Percentiles rank a stretch among this genome's conserved stretches.
Conservation (phyloP, 2,329 filamentous ascomycete genomes). For the Aspergillus latus region DNA sequence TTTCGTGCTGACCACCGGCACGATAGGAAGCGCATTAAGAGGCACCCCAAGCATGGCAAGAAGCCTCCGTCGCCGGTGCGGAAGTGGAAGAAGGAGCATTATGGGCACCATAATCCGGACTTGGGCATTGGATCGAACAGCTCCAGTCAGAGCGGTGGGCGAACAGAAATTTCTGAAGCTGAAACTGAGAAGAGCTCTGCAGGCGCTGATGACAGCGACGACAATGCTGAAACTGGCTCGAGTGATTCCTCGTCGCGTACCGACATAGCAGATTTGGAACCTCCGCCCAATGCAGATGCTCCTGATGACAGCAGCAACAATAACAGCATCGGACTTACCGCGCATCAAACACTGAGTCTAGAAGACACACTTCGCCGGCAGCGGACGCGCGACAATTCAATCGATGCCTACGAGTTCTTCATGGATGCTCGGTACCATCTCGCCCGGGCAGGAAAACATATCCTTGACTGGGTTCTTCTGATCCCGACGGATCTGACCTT, state of each 20-base stretch:
- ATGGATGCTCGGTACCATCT: slow-evolving; percentile 65
- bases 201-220: not conserved
- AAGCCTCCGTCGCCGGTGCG: not conserved
- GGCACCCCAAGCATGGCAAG: slow-evolving; percentile 1
- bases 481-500: slow-evolving; percentile 83
- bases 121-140: not conserved
- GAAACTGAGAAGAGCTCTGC: not conserved
- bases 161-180: not conserved
- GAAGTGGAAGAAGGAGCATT: slow-evolving; percentile 1
- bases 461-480: slow-evolving; percentile 72
- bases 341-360: slow-evolving; percentile 8
- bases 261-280: too few species aligned
- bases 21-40: not conserved
- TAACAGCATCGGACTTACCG: not conserved
- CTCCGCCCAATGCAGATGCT: too few species aligned
- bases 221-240: not conserved
- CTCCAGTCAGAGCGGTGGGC: not conserved
- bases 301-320: too few species aligned
- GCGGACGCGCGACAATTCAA: slow-evolving; percentile 1
- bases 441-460: slow-evolving; percentile 66
- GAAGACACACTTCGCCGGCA: slow-evolving; percentile 16
- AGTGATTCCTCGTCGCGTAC: not conserved
- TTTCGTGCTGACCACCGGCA: slow-evolving; percentile 7
- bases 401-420: slow-evolving; percentile 12
- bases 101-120: not conserved